Evolutionary conservation across 768 basidiomycete genomes (phyloP).

Genomic region (Ramaria sp.): DNA sequence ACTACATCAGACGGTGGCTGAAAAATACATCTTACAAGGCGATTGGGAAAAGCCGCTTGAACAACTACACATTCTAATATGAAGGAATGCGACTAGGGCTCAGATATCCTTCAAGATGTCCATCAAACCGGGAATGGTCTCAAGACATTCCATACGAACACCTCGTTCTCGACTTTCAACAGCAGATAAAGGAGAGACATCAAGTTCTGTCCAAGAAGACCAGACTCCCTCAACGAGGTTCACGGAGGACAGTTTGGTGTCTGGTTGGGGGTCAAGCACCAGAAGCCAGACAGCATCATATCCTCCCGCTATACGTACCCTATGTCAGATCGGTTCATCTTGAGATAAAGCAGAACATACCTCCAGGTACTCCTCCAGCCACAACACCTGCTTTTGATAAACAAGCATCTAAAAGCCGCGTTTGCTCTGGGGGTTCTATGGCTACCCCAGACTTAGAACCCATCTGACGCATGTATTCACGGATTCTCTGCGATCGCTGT

Average conservation of each 20-base stretch:
- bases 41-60: too few relatives aligned
- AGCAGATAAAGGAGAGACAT: conserved; percentile 62
- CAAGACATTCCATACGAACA: conserved; percentile 48
- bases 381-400: conserved; percentile 72
- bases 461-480: conserved; percentile 76
- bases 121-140: conserved; percentile 43
- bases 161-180: conserved; percentile 61
- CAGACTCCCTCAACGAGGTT: conserved; percentile 58
- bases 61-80: too few relatives aligned
- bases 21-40: too few relatives aligned
- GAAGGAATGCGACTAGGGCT: not conserved
- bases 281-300: conserved; percentile 97
- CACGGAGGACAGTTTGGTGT: conserved; percentile 36
- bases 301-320: conserved; percentile 63
- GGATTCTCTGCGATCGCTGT: conserved; percentile 45
- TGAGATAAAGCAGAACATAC: conserved; percentile 31
- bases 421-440: conserved; percentile 88
- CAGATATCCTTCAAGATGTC: conserved; percentile 19
- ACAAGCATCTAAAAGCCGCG: conserved; percentile 69
- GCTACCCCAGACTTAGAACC: conserved; percentile 64
- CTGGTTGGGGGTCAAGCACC: conserved; percentile 46
- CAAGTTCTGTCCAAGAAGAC: conserved; percentile 47
- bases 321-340: not conserved
- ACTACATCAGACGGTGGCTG: too few relatives aligned
- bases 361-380: conserved; percentile 94